These are phyloP conservation scores for Trypanosoma platydactyli DNA, from an alignment of 208 protist species.

Conservation along the genomic window DNA sequence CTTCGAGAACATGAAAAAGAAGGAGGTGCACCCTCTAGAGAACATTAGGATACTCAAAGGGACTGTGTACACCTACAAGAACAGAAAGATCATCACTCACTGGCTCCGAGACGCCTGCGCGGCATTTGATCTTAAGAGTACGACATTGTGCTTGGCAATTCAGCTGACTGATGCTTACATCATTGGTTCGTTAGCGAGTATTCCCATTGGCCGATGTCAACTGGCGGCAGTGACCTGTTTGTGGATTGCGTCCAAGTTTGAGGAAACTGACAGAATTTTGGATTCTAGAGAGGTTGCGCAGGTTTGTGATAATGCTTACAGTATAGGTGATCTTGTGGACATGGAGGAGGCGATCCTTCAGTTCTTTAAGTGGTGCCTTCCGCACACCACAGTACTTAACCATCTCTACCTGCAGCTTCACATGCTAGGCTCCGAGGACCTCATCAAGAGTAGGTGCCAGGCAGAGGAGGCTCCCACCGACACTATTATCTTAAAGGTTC, in stretches of 20 bases:
- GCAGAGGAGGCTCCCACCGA: constrained; percentile 13
- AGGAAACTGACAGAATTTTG: constrained; percentile 74
- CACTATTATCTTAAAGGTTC: constrained; percentile 35
- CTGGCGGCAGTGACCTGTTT: constrained; percentile 71
- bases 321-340: constrained; percentile 48
- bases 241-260: constrained; percentile 87
- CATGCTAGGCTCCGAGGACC: constrained; percentile 51
- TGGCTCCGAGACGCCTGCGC: constrained; percentile 84
- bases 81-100: constrained; percentile 75
- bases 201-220: constrained; percentile 76
- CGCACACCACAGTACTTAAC: constrained; percentile 81
- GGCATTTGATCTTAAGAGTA: constrained; percentile 72
- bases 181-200: constrained; percentile 45
- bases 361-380: constrained; percentile 81
- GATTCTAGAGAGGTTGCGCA: constrained; percentile 67
- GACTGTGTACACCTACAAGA: constrained; percentile 83
- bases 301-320: constrained; percentile 77
- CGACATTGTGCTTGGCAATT: constrained; percentile 81
- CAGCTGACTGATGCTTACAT: constrained; percentile 80
- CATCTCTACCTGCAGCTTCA: constrained; percentile 83
- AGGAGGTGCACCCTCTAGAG: constrained; percentile 57
- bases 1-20: constrained; percentile 71
- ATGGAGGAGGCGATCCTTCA: constrained; percentile 81
- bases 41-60: constrained; percentile 74
- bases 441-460: constrained; percentile 31